Evolutionary conservation across 306 rosid genomes (phyloP), one percentile per base, ranked within the genome.

Genomic region (Vigna unguiculata): DNA sequence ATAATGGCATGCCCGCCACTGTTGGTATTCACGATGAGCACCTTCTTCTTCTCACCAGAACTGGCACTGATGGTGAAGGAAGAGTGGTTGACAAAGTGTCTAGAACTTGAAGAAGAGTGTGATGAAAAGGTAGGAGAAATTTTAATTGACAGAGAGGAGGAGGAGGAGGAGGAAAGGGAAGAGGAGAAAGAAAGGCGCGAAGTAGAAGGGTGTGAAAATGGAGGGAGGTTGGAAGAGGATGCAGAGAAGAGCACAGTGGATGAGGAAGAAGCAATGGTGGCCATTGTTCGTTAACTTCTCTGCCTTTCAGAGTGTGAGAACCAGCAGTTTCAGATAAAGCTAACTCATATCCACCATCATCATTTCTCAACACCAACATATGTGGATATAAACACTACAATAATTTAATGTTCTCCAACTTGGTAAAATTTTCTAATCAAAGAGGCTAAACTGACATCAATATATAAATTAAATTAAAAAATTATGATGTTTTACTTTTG

Each of bases 1-100:
- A 95, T 92, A 0, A 92, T 85, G 1, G 97, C 93, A n/a, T 95
- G 93, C 1, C 97, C 97, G 5, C 97, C 97, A 14, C 93, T 89
- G 77, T 95, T 80, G 52, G 97, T 92, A 41, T 95, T 92, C 8
- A 92, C 87, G 20, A 92, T 92, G 30, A 95, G 88, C 21, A 89
- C 97, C 22, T 89, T 91, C 83, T 95, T 91, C 84, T 91, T 95
- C 82, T 72, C 78, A 46, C 74, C 80, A 30, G 90, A 86, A 72
- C 60, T 75, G 32, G 93, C 96, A 74, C 13, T 83, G 70, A 86
- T 76, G 36, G 60, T 80, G 38, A 87, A 80, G 59, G 88, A 78
- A 58, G 88, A 83, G 21, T 16, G 53, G 47, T 20, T 38, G 15
- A 73, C 53, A 66, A 69, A 75, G 77, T 71, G 85, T 53, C 82